These are phyloP conservation scores for Scutellaria galericulata DNA, from an alignment of 257 asterid genomes.

Conservation along the genomic window DNA sequence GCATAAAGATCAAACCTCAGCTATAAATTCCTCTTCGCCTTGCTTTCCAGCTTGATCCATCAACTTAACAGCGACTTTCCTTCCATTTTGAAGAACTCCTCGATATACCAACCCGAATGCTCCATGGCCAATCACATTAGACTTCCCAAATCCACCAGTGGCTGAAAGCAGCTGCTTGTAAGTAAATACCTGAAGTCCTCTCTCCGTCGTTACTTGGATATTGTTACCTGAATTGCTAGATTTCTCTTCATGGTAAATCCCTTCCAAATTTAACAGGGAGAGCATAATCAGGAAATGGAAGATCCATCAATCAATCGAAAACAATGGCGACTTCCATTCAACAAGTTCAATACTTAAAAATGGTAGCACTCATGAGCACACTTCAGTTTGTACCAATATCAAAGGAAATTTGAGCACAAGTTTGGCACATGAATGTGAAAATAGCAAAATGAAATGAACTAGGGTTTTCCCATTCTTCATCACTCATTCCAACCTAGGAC, in stretches of 20 bases:
- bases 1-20: constrained; percentile 59
- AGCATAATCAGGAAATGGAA: neutral
- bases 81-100: constrained; percentile 89
- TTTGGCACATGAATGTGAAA: neutral
- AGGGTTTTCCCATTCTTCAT: neutral
- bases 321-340: neutral
- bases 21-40: constrained; percentile 88
- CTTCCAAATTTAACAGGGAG: constrained; percentile 31
- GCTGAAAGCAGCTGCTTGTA: constrained; percentile 92
- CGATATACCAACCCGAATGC: constrained; percentile 86
- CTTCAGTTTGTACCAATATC: neutral
- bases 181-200: constrained; percentile 72
- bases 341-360: neutral
- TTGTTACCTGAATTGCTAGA: constrained; percentile 38
- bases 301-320: constrained; percentile 10
- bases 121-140: constrained; percentile 86
- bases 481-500: constrained; percentile 11
- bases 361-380: neutral
- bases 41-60: constrained; percentile 94
- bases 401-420: constrained; percentile 1
- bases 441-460: no score
- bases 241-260: constrained; percentile 51
- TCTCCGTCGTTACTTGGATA: constrained; percentile 56
- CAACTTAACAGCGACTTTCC: constrained; percentile 87
- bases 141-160: constrained; percentile 85